A percentile compares a stretch with the other conserved stretches of the same genome.
Conservation (phyloP, 148 eudicot genomes). For the Persicaria tinctoria region DNA sequence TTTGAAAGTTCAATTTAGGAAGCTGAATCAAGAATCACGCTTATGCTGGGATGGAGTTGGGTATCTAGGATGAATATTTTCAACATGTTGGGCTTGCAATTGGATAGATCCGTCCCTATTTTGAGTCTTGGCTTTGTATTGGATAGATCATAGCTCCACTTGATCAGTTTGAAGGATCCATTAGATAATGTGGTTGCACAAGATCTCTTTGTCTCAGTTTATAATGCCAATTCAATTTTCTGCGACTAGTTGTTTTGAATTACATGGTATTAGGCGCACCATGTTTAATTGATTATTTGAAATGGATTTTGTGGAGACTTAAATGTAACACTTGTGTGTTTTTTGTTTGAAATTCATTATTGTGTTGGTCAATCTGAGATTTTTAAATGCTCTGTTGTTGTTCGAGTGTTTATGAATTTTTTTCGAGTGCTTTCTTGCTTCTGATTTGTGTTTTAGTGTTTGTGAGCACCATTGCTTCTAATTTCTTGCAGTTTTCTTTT, state of each 20-base stretch:
- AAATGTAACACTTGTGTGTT: too few species aligned
- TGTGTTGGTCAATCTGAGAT: background rate
- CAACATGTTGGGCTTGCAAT: background rate
- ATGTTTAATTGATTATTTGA: background rate
- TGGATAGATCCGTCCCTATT: background rate
- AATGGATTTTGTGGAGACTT: background rate
- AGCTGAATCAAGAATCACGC: background rate
- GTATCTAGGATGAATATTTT: background rate
- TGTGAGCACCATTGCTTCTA: too few species aligned
- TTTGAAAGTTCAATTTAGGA: background rate
- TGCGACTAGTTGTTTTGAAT: background rate
- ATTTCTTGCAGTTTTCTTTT: too few species aligned
- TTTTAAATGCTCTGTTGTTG: background rate
- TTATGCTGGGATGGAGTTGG: background rate
- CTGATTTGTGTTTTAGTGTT: too few species aligned
- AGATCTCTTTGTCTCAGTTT: background rate
- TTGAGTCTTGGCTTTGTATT: background rate
- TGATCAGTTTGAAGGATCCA: too few species aligned
- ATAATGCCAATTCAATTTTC: background rate
- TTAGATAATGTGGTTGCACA: background rate
- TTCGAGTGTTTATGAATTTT: too few species aligned
- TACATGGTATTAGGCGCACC: background rate
- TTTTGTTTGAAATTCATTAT: too few species aligned
- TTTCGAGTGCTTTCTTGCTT: too few species aligned
- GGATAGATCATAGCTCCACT: too few species aligned